These are phyloP conservation scores for Trichoderma semiorbis DNA, from an alignment of 2,329 filamentous ascomycete species.

Conservation along the genomic window DNA sequence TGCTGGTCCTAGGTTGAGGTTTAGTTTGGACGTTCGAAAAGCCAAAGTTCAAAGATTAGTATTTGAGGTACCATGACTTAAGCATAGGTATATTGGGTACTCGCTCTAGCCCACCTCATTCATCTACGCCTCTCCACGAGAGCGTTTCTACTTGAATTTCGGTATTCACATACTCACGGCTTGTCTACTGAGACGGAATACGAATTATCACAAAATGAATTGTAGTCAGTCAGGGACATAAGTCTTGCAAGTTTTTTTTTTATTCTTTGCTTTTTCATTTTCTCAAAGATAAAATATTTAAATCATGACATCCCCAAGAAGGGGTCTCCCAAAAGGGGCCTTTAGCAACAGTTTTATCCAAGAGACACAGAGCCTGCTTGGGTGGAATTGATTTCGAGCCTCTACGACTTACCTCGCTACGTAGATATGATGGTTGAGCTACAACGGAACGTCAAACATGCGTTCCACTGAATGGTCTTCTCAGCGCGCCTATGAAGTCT, in stretches of 20 bases:
- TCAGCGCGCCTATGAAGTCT: neutral
- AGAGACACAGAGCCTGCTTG: neutral
- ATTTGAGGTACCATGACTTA: neutral
- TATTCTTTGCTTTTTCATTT: neutral
- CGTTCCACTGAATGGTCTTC: neutral
- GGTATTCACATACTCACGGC: neutral
- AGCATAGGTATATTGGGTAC: neutral
- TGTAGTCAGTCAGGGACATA: neutral
- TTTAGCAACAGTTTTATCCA: neutral
- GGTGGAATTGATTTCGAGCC: neutral
- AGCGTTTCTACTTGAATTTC: neutral
- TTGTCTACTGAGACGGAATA: neutral
- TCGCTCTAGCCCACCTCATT: neutral
- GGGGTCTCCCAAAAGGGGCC: neutral
- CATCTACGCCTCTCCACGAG: neutral
- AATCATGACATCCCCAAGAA: neutral
- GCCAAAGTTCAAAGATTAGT: neutral
- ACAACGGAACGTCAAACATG: neutral
- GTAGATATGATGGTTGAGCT: neutral
- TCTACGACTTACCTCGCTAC: neutral
- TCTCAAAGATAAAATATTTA: neutral
- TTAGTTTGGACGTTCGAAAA: neutral
- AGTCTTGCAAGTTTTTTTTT: neutral
- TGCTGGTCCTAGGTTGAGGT: neutral
- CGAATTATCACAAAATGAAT: neutral